Evolutionary conservation across 2,329 filamentous ascomycete genomes (phyloP), one percentile per base, ranked within the genome.

Genomic region (Diplodia scrobiculata): DNA sequence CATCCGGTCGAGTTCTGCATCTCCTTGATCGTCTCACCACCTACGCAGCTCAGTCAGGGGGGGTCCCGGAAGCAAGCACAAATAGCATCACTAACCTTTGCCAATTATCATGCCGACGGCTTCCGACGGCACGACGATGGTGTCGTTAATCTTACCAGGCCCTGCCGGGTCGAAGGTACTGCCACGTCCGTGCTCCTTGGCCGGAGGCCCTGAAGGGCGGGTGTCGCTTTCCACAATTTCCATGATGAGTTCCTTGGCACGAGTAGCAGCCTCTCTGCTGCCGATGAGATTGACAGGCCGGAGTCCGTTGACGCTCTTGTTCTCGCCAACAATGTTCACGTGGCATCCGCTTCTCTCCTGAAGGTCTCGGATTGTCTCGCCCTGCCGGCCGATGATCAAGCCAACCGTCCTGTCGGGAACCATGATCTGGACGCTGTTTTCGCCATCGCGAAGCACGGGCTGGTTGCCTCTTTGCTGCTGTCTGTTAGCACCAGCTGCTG

Each of bases 81-180:
- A 34, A 45, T 51, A 32, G 52, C 68, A 36, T 36, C 50, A 62
- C 68, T 68, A 72, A 83, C 83, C 91, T 82, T 96, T 96, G 70
- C 93, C 92, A 68, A 97, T 97, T 70, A 97, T 96, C 92, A 97
- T 97, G 68, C 92, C 92, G 65, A 97, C 92, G 5, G 92, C 90
- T 75, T 97, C 92, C 25, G 92, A 94, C 13, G 92, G 92, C 10
- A 97, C 92, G 71, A 87, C 88, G 69, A 97, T 91, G 48, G 87
- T 88, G 73, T 97, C 91, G 73, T 89, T 92, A 72, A 90, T 84
- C 80, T 93, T 94, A 67, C 73, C 73, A 65, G 82, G 80, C 68
- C 80, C 79, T 59, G 73, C 76, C 55, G 78, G 71, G 54, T 78
- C 76, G 67, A 76, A 75, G 58, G 71, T 74, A 67, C 74, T 77